Conservation (phyloP, 441 rosid genomes). For the Caryocar brasiliense region DNA sequence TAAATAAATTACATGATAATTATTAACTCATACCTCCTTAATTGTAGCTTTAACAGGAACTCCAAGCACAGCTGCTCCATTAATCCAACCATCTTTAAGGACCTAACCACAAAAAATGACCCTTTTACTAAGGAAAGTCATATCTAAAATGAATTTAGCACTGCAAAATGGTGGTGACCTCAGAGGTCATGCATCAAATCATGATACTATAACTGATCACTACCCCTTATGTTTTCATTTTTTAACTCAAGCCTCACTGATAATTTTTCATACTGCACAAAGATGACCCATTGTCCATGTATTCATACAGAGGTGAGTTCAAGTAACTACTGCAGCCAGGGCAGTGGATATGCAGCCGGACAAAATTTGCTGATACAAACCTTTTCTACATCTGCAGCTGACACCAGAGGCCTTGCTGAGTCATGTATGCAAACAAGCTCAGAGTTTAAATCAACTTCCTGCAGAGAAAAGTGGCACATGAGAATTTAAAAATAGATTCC, state of each 20-base stretch:
- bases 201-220: too few relatives aligned
- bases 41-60: constrained; percentile 93
- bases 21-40: constrained; percentile 57
- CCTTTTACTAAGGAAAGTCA: background rate
- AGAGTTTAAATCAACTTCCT: constrained; percentile 56
- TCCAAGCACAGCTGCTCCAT: constrained; percentile 95
- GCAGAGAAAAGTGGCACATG: constrained; percentile 12
- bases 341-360: background rate
- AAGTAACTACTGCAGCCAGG: too few relatives aligned
- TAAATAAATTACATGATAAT: too few relatives aligned
- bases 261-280: too few relatives aligned
- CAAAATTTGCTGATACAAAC: constrained; percentile 20
- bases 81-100: constrained; percentile 52
- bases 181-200: too few relatives aligned
- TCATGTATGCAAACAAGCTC: constrained; percentile 93
- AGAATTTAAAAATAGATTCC: background rate
- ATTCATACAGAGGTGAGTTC: too few relatives aligned
- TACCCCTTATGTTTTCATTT: too few relatives aligned
- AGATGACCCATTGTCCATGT: too few relatives aligned
- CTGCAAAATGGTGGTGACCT: too few relatives aligned
- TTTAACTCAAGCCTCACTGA: too few relatives aligned
- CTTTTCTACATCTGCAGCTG: constrained; percentile 59
- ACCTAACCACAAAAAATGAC: constrained; percentile 38
- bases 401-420: constrained; percentile 83
- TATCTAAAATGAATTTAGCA: background rate